phyloP scores from a whole-genome alignment of 2,329 filamentous ascomycete species.

The Emericellopsis cladophorae region DNA sequence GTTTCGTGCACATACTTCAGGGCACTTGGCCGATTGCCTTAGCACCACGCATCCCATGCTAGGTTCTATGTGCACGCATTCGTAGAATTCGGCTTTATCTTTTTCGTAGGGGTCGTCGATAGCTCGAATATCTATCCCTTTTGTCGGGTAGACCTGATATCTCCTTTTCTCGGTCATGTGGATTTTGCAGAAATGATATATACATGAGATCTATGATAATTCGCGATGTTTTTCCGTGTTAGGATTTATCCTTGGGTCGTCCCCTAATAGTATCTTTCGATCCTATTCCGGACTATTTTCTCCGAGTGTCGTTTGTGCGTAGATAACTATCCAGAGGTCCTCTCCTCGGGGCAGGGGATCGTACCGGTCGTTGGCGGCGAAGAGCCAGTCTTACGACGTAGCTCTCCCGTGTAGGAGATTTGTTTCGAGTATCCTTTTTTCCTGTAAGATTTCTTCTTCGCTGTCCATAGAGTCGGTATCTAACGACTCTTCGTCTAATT shows the following conservation, averaged over 20 bases:
- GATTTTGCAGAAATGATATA: background rate
- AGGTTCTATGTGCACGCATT: too few relatives aligned
- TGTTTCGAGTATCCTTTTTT: slow-evolving; percentile 1
- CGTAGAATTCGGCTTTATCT: too few relatives aligned
- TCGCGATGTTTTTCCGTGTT: background rate
- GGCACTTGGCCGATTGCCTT: too few relatives aligned
- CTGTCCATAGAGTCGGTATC: too few relatives aligned
- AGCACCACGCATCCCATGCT: too few relatives aligned
- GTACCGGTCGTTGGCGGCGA: too few relatives aligned
- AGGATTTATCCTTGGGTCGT: background rate
- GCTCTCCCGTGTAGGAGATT: background rate
- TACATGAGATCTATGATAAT: too few relatives aligned
- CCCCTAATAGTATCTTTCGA: background rate
- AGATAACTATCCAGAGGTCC: background rate
- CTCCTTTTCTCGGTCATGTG: background rate
- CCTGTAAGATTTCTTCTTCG: slow-evolving; percentile 2
- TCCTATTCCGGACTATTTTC: background rate
- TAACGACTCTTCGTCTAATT: too few relatives aligned
- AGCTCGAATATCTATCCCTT: background rate
- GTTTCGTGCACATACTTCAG: too few relatives aligned
- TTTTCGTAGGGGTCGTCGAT: background rate
- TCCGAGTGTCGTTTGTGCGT: background rate
- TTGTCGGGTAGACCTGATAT: background rate
- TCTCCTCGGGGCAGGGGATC: background rate
- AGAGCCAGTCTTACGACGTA: too few relatives aligned